These are phyloP conservation scores for Rhizophagus prolifer DNA, from an alignment of 192 early-diverging fungal genomes.

Conservation along the genomic window DNA sequence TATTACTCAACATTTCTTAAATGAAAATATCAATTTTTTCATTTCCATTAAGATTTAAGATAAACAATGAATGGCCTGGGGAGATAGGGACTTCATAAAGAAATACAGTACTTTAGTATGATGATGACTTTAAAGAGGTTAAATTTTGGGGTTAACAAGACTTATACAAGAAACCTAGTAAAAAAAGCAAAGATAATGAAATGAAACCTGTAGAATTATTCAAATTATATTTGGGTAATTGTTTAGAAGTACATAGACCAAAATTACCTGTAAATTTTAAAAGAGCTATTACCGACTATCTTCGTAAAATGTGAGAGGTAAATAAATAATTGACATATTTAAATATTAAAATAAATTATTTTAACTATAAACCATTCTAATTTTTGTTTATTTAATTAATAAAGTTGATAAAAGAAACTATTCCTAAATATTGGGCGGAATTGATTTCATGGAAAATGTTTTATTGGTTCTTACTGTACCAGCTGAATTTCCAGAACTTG, in stretches of 20 bases:
- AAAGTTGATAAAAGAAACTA: slow-evolving; percentile 4
- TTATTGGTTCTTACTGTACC: neutral
- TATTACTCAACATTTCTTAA: too few species aligned
- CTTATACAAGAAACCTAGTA: too few species aligned
- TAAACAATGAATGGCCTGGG: neutral
- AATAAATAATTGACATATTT: too few species aligned
- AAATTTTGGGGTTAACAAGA: neutral
- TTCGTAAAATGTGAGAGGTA: too few species aligned
- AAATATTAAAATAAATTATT: too few species aligned
- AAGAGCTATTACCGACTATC: neutral
- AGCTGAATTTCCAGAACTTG: slow-evolving; percentile 11
- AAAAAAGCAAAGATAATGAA: neutral
- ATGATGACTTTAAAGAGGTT: neutral
- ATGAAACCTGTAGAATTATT: neutral
- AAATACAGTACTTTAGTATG: neutral
- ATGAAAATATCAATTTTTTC: too few species aligned
- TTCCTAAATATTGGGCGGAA: neutral
- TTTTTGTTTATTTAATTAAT: too few species aligned
- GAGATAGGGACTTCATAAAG: neutral
- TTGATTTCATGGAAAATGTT: neutral
- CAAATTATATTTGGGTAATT: neutral
- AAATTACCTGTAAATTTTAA: neutral
- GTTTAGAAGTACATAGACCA: neutral
- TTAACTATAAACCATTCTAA: too few species aligned
- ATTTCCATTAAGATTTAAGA: too few species aligned